Evolutionary conservation across 2,329 filamentous ascomycete genomes (phyloP).

Genomic region (Thelonectria discophora): DNA sequence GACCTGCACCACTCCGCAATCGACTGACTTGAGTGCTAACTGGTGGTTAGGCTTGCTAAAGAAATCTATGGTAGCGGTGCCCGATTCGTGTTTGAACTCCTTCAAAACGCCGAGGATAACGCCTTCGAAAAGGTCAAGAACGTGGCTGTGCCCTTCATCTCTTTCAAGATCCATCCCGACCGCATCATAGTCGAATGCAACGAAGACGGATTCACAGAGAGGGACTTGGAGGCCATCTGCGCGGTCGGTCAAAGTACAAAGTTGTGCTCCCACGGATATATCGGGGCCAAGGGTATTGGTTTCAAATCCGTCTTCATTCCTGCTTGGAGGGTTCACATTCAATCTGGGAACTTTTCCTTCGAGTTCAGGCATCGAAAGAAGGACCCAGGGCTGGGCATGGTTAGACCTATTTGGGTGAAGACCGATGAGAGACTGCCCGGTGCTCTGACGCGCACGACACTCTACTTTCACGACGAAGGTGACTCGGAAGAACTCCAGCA

Average conservation of each 20-base stretch:
- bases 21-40: not conserved
- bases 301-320: slow-evolving; percentile 34
- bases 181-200: slow-evolving; percentile 32
- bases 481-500: slow-evolving; percentile 2
- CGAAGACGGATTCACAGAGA: slow-evolving; percentile 27
- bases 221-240: slow-evolving; percentile 29
- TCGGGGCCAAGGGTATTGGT: slow-evolving; percentile 31
- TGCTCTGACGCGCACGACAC: slow-evolving; percentile 26
- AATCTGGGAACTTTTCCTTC: slow-evolving; percentile 33
- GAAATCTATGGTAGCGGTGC: slow-evolving; percentile 33
- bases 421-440: not conserved
- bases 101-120: slow-evolving; percentile 35
- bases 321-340: slow-evolving; percentile 26
- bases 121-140: slow-evolving; percentile 5
- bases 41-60: slow-evolving; percentile 23
- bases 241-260: slow-evolving; percentile 29
- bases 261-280: slow-evolving; percentile 26
- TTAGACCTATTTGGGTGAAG: slow-evolving; percentile 26
- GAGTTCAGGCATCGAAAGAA: slow-evolving; percentile 22
- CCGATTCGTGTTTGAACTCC: slow-evolving; percentile 34
- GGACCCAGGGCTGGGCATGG: slow-evolving; percentile 25
- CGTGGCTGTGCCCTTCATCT: slow-evolving; percentile 4
- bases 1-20: not conserved
- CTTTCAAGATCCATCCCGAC: slow-evolving; percentile 28
- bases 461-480: slow-evolving; percentile 26